Evolutionary conservation across 2,329 filamentous ascomycete species (phyloP), one percentile per base, ranked within the genome.

Genomic region (Botryotinia calthae): DNA sequence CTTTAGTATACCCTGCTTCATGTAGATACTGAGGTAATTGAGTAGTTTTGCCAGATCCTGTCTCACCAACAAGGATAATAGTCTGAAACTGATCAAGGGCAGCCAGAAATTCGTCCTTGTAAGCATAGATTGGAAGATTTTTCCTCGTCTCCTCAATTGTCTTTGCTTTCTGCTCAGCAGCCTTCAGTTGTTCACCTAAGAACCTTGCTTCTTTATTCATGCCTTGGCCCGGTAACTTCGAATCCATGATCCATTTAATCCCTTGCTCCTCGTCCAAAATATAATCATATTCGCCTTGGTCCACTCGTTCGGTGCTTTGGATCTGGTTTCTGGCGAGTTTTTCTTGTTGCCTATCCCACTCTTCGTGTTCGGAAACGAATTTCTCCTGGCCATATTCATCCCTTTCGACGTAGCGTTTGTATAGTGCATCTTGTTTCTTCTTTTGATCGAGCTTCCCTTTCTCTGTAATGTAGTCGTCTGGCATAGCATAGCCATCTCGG

Each of bases 11-110:
- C 2, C 95, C 95, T 0, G 93, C 93, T 81, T 98, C 95, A 78
- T 97, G 91, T 0, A 98, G 87, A 80, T 97, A 99, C 79, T 98
- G 96, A 0, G 95, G 94, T 25, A 98, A 84, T 81, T 99, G 96
- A 0, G 96, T 99, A 0, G 95, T 97, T 83, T 99, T 99, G 78
- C 96, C 96, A 77, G 91, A 94, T 70, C 96, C 96, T 0, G 96
- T 99, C 82, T 98, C 95, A 80, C 94, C 96, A 2, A 98, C 94
- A 71, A 99, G 91, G 73, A 99, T 94, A 18, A 99, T 83, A 22
- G 97, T 89, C 79, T 98, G 96, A 77, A 95, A 91, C 70, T 97
- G 86, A 48, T 90, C 88, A n/a, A 98, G 85, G 0, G 96, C 96
- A n/a, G 90, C 88, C 34, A 99, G 86, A 72, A 99, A 92, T 76